These are phyloP conservation scores for Medicago arabica DNA, from an alignment of 306 rosid genomes.

Conservation along the genomic window DNA sequence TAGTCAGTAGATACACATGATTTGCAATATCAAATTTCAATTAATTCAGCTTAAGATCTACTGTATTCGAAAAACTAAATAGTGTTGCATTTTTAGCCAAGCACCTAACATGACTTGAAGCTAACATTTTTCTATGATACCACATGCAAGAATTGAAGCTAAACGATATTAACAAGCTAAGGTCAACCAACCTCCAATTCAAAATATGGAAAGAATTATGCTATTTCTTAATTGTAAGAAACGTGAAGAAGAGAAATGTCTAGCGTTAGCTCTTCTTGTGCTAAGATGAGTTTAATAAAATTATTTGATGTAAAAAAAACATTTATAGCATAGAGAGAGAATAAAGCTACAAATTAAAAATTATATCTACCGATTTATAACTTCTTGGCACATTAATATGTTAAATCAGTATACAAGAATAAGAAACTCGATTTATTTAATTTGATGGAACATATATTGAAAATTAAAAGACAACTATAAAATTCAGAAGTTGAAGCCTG, in stretches of 20 bases:
- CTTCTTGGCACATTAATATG: too few species aligned
- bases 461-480: background rate
- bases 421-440: conserved; percentile 10
- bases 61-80: conserved; percentile 4
- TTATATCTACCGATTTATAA: too few species aligned
- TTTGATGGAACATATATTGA: background rate
- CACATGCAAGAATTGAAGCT: background rate
- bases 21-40: background rate
- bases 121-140: too few species aligned
- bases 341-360: too few species aligned
- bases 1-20: background rate
- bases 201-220: too few species aligned
- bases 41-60: background rate
- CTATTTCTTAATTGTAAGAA: too few species aligned
- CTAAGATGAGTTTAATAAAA: too few species aligned
- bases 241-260: too few species aligned
- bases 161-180: background rate
- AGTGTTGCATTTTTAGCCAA: background rate
- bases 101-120: background rate
- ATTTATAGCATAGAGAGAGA: too few species aligned
- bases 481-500: background rate
- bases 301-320: too few species aligned
- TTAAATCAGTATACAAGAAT: background rate
- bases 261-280: too few species aligned
- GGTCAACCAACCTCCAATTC: background rate